These are phyloP conservation scores for Hypomyces rosellus DNA, from an alignment of 2,329 filamentous ascomycete species.

Conservation along the genomic window DNA sequence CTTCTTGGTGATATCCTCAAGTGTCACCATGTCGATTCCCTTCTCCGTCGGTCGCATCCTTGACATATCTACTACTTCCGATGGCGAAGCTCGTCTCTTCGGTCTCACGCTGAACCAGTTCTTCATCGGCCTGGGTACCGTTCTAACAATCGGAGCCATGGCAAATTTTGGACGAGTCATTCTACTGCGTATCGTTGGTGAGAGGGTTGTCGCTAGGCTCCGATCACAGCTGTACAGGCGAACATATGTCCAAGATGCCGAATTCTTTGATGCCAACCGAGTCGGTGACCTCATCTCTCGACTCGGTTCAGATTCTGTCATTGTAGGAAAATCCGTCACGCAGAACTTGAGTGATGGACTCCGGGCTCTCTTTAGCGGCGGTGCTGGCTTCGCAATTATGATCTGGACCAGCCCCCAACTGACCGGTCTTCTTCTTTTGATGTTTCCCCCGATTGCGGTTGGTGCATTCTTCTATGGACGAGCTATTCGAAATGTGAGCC, in stretches of 20 bases:
- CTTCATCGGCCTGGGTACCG: constrained; percentile 69
- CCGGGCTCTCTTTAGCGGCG: constrained; percentile 80
- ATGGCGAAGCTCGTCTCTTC: constrained; percentile 66
- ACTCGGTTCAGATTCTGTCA: constrained; percentile 91
- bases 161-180: constrained; percentile 95
- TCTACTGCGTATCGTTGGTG: constrained; percentile 86
- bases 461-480: constrained; percentile 90
- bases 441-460: constrained; percentile 86
- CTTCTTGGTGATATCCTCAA: constrained; percentile 81
- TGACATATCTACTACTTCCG: constrained; percentile 76
- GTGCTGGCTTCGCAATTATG: constrained; percentile 87
- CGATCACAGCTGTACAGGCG: constrained; percentile 84
- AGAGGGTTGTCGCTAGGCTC: constrained; percentile 85
- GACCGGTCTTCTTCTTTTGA: constrained; percentile 75
- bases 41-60: constrained; percentile 95
- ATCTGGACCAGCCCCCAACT: constrained; percentile 90
- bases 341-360: constrained; percentile 97
- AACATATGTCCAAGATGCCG: constrained; percentile 94
- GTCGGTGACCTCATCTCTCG: constrained; percentile 95
- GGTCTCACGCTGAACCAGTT: constrained; percentile 82
- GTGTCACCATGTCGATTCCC: constrained; percentile 91
- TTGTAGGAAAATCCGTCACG: constrained; percentile 97
- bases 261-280: constrained; percentile 97
- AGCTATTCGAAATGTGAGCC: constrained; percentile 79
- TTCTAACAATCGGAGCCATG: constrained; percentile 76